Conservation (phyloP, 2,329 filamentous ascomycete species). For the Grosmannia serpens region DNA sequence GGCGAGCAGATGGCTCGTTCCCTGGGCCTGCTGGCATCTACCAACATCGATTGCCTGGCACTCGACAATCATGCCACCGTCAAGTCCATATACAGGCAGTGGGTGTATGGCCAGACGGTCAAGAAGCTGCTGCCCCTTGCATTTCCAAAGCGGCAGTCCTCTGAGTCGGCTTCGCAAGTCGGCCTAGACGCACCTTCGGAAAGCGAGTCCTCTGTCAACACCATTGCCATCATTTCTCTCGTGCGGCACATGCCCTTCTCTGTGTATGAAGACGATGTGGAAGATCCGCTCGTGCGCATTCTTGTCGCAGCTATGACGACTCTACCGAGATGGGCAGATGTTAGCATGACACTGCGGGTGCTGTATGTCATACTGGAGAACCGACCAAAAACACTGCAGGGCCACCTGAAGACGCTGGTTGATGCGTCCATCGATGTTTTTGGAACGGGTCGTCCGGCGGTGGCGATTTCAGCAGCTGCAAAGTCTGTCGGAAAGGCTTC, state of each 20-base stretch:
- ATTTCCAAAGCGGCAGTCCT: slow-evolving; percentile 19
- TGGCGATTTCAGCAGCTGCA: neutral
- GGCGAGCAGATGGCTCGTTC: slow-evolving; percentile 30
- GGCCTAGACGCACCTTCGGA: slow-evolving; percentile 2
- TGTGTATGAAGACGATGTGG: slow-evolving; percentile 39
- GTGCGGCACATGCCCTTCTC: slow-evolving; percentile 37
- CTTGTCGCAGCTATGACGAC: slow-evolving; percentile 35
- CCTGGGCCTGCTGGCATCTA: slow-evolving; percentile 29
- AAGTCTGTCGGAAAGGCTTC: neutral
- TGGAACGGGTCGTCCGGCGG: slow-evolving; percentile 7
- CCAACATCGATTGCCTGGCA: slow-evolving; percentile 22
- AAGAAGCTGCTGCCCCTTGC: slow-evolving; percentile 33
- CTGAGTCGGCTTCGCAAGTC: neutral
- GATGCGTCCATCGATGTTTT: slow-evolving; percentile 29
- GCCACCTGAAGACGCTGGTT: slow-evolving; percentile 38
- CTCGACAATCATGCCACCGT: slow-evolving; percentile 30
- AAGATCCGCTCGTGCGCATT: slow-evolving; percentile 33
- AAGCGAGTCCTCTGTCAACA: slow-evolving; percentile 25
- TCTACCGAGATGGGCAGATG: slow-evolving; percentile 29
- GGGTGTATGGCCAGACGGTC: slow-evolving; percentile 34
- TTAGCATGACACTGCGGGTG: slow-evolving; percentile 34
- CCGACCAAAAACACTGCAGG: slow-evolving; percentile 31
- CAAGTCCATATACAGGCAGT: slow-evolving; percentile 33
- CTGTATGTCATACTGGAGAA: slow-evolving; percentile 35
- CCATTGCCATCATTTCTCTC: slow-evolving; percentile 36